Conservation (phyloP, 1,284 basidiomycete genomes). For the Bjerkandera adusta region DNA sequence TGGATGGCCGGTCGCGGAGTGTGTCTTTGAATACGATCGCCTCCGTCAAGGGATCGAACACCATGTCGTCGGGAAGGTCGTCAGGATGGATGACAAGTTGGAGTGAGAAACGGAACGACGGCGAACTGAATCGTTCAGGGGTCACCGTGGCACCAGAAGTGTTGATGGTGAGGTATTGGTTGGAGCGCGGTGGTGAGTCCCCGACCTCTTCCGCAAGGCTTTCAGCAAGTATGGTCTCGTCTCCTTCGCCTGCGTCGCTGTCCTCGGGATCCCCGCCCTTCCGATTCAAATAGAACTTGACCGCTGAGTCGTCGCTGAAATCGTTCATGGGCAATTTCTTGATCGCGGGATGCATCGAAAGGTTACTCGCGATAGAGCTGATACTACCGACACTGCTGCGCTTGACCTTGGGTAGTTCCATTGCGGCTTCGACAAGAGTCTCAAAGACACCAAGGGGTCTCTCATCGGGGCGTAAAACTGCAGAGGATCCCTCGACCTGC, state of each 20-base stretch:
- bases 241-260: constrained; percentile 37
- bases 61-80: constrained; percentile 91
- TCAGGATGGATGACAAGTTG: constrained; percentile 85
- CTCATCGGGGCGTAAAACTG: constrained; percentile 68
- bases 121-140: constrained; percentile 74
- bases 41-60: constrained; percentile 89
- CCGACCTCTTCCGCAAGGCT: constrained; percentile 27
- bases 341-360: constrained; percentile 93
- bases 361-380: constrained; percentile 85
- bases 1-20: constrained; percentile 50
- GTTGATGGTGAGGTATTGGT: constrained; percentile 46
- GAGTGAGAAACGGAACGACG: constrained; percentile 80
- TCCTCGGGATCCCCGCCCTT: constrained; percentile 36
- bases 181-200: constrained; percentile 21
- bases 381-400: constrained; percentile 92
- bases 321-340: constrained; percentile 92
- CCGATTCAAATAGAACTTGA: constrained; percentile 93
- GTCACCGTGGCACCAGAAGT: constrained; percentile 44
- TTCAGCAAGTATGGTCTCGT: constrained; percentile 51
- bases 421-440: constrained; percentile 72
- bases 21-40: constrained; percentile 83
- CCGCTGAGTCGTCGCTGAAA: constrained; percentile 93
- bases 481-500: constrained; percentile 84
- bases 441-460: constrained; percentile 88
- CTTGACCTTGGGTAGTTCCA: constrained; percentile 85